These are phyloP conservation scores for Erysimum cheiranthoides DNA, from an alignment of 345 rosid species.

Conservation along the genomic window DNA sequence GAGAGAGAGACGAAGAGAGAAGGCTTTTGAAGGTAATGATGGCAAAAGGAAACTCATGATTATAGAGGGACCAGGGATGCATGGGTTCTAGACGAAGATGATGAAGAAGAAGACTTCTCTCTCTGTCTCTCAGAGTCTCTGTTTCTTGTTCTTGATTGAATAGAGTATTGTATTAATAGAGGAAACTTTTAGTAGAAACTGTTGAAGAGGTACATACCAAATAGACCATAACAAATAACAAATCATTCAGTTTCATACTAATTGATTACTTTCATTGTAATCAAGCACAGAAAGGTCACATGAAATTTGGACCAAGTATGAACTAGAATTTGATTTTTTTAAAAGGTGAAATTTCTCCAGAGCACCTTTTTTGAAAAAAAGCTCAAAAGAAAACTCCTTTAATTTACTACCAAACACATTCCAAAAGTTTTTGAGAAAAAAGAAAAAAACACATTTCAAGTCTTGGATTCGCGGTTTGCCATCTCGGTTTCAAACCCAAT, in stretches of 20 bases:
- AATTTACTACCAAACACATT: constrained; percentile 22
- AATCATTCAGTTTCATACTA: background rate
- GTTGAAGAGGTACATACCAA: constrained; percentile 15
- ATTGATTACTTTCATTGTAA: background rate
- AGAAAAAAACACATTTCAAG: background rate
- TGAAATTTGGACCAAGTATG: background rate
- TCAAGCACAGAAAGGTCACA: background rate
- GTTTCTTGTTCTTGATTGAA: constrained; percentile 29
- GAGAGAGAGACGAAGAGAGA: constrained; percentile 18
- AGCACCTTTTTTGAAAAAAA: background rate
- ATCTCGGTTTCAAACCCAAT: background rate
- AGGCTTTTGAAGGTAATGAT: constrained; percentile 64
- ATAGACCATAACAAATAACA: constrained; percentile 18
- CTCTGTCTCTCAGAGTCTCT: constrained; percentile 16
- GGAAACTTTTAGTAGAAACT: constrained; percentile 5
- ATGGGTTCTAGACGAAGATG: constrained; percentile 44
- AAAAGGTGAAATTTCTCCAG: background rate
- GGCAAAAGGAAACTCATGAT: constrained; percentile 57
- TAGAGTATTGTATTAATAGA: constrained; percentile 17
- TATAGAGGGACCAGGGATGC: constrained; percentile 53
- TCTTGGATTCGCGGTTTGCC: constrained; percentile 6
- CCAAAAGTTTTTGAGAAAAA: background rate
- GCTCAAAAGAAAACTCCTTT: background rate
- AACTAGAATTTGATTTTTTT: background rate
- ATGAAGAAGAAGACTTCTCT: constrained; percentile 43